phyloP scores from a whole-genome alignment of 2,329 filamentous ascomycete genomes.

The Pseudogymnoascus sp. region DNA sequence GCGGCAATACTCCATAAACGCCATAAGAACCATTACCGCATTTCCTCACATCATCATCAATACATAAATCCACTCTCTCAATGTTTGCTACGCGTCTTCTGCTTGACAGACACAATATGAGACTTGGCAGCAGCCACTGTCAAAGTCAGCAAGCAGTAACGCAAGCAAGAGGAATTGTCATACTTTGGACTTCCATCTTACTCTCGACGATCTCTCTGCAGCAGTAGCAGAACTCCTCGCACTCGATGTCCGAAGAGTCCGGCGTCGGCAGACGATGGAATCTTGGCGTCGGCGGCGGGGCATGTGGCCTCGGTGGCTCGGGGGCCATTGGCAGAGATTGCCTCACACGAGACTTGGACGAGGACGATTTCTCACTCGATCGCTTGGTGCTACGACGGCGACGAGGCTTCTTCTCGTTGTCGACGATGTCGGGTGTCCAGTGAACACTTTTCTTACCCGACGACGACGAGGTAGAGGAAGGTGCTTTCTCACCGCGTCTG shows the following conservation, averaged over 20 bases:
- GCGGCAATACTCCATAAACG: background rate
- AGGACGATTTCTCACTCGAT: background rate
- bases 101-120: conserved; percentile 15
- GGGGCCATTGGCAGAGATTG: conserved; percentile 11
- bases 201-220: background rate
- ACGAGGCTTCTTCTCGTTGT: conserved; percentile 14
- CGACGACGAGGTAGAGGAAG: background rate
- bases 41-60: background rate
- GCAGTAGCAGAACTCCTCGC: conserved; percentile 15
- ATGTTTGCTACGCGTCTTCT: background rate
- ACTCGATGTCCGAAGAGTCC: conserved; percentile 18
- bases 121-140: conserved; percentile 19
- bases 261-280: conserved; percentile 21
- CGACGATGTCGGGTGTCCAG: conserved; percentile 17
- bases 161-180: conserved; percentile 1
- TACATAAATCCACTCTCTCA: background rate
- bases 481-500: background rate
- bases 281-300: conserved; percentile 22
- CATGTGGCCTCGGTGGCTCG: conserved; percentile 13
- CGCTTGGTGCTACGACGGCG: background rate
- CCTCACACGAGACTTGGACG: background rate
- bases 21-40: background rate
- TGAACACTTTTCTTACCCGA: conserved; percentile 17
- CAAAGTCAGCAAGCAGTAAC: conserved; percentile 13
- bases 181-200: conserved; percentile 1